Evolutionary conservation across 257 asterid genomes (phyloP).

Genomic region (Solanum chilense): DNA sequence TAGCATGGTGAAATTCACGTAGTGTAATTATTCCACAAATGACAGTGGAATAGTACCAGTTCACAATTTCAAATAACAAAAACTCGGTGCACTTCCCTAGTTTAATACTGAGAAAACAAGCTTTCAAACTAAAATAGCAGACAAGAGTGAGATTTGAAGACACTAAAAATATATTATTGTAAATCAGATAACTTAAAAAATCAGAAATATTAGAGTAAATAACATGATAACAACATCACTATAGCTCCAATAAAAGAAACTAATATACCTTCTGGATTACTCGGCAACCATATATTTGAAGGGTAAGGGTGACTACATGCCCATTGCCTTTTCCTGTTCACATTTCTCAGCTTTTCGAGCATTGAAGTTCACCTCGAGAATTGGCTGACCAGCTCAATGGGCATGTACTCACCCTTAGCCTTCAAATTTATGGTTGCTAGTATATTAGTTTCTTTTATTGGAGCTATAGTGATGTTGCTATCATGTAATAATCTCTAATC

Average conservation of each 20-base stretch:
- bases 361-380: slow-evolving; percentile 55
- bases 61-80: not conserved
- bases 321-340: slow-evolving; percentile 10
- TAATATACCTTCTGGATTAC: slow-evolving; percentile 71
- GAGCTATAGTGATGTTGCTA: not conserved
- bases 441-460: slow-evolving; percentile 4
- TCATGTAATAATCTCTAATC: not conserved
- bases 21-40: not conserved
- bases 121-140: no score
- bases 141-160: no score
- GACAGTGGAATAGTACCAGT: not conserved
- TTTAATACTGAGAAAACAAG: no score
- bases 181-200: not conserved
- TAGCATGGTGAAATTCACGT: not conserved
- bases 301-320: slow-evolving; percentile 66
- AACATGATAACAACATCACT: not conserved
- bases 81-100: not conserved
- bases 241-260: not conserved
- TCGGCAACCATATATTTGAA: slow-evolving; percentile 86
- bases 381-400: slow-evolving; percentile 58
- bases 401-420: slow-evolving; percentile 68
- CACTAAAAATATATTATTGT: not conserved
- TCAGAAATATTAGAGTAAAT: not conserved
- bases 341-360: slow-evolving; percentile 58
- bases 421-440: slow-evolving; percentile 91